Conservation (phyloP, 2,329 filamentous ascomycete genomes). For the Drechslerella dactyloides region DNA sequence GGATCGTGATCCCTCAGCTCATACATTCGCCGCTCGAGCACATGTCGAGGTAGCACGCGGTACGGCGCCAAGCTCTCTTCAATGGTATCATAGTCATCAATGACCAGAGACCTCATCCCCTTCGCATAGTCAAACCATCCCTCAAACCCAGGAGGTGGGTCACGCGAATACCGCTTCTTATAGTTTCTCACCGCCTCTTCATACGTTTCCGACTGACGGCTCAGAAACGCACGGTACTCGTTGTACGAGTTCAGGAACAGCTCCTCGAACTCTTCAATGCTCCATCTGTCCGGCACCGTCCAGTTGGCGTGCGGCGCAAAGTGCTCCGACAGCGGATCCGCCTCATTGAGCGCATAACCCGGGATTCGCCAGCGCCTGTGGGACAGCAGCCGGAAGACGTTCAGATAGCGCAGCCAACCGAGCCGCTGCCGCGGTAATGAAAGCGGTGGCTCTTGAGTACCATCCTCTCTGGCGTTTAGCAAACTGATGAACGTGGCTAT, state of each 20-base stretch:
- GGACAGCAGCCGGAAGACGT: too few relatives aligned
- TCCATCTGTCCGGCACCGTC: not conserved
- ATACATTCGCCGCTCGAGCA: conserved; percentile 53
- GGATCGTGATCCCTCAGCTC: conserved; percentile 56
- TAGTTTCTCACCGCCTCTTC: conserved; percentile 56
- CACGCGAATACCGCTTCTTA: conserved; percentile 58
- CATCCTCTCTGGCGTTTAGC: not conserved
- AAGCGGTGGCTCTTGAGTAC: not conserved
- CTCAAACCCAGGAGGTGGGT: conserved; percentile 62
- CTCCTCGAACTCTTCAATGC: conserved; percentile 17
- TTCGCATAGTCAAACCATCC: conserved; percentile 61
- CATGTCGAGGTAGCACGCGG: conserved; percentile 1
- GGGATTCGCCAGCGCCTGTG: too few relatives aligned
- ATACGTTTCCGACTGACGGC: conserved; percentile 25
- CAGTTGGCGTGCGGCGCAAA: conserved; percentile 10
- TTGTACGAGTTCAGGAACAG: conserved; percentile 26
- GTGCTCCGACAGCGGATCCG: conserved; percentile 4
- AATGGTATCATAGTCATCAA: conserved; percentile 63
- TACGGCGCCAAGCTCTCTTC: conserved; percentile 59
- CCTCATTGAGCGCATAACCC: not conserved
- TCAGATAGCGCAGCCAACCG: too few relatives aligned
- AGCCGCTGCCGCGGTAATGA: not conserved
- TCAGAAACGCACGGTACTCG: conserved; percentile 20
- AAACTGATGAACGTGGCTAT: not conserved
- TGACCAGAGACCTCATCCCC: conserved; percentile 59